Evolutionary conservation across 352 stramenopile genomes (phyloP), one percentile per base, ranked within the genome.

Genomic region (Pythium sp.): DNA sequence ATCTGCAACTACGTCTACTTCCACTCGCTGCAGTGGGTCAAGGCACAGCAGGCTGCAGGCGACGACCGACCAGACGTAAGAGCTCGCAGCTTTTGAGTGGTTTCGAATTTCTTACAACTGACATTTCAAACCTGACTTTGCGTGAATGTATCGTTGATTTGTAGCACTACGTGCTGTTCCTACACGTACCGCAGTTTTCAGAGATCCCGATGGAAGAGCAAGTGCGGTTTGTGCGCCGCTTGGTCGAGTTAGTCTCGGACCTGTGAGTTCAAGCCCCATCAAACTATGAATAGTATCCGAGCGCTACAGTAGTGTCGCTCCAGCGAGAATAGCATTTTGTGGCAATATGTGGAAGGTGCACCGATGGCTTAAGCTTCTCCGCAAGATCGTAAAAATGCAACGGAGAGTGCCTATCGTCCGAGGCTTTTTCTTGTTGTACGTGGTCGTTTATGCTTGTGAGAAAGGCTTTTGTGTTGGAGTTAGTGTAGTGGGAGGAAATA

Each of bases 1-100:
- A 92, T 95, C 64, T 95, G 87, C 76, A 95, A 95, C 73, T 93
- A 80, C 67, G 86, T 93, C 18, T 95, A 92, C 79, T 95, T 84
- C 69, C 70, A 80, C 36, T 94, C 86, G 72, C 81, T 95, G 15
- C 69, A 83, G 43, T 92, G 85, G 83, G 69, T 75, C 67, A 84
- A 90, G 43, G 58, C 71, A 24, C 77, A 84, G 30, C 69, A 65
- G 22, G 62, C 49, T 64, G 78, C 80, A 55, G 69, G 68, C 12
- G 62, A 79, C 32, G 71, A 68, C 11, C 43, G 75, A 58, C 76
- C 88, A 47, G n/a, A 65, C 18, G 56, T 72, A 53, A 36, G 62
- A 22, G 14, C 22, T 15, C 20, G 14, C 22, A 57, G 4, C 51
- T 57, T 20, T 32, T 32, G 5, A 2, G 28, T 32, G 28, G 28